Conservation (phyloP, 768 basidiomycete species). For the Collybia sordida region DNA sequence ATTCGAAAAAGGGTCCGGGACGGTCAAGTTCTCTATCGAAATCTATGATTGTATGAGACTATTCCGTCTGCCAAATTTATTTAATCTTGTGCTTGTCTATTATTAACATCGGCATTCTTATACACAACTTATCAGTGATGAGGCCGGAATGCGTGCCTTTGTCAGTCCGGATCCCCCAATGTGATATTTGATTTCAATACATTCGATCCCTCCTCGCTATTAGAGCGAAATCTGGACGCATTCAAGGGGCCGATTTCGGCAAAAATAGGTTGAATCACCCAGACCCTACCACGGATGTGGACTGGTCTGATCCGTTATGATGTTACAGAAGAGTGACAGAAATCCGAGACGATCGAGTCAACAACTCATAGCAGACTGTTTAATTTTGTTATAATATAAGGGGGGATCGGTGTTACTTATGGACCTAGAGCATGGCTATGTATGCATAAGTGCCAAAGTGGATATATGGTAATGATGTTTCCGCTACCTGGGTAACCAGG, state of each 20-base stretch:
- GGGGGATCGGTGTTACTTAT: too few relatives aligned
- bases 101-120: conserved; percentile 21
- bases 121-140: conserved; percentile 14
- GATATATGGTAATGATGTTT: background rate
- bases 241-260: conserved; percentile 5
- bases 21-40: too few relatives aligned
- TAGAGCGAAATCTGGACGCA: conserved; percentile 29
- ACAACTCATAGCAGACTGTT: conserved; percentile 1
- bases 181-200: conserved; percentile 19
- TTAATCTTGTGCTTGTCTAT: conserved; percentile 22
- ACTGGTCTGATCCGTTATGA: conserved; percentile 9
- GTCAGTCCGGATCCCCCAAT: conserved; percentile 33
- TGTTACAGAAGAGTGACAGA: conserved; percentile 11
- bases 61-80: conserved; percentile 19
- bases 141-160: conserved; percentile 22
- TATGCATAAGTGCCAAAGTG: too few relatives aligned
- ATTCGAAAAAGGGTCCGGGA: too few relatives aligned
- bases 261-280: conserved; percentile 5
- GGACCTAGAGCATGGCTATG: too few relatives aligned
- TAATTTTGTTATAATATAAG: background rate
- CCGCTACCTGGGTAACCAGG: conserved; percentile 9
- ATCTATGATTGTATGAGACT: background rate
- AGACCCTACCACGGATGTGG: background rate
- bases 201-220: conserved; percentile 40
- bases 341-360: conserved; percentile 27